Evolutionary conservation across 139 green algal species (phyloP).

Genomic region (Picochlorum sp.): DNA sequence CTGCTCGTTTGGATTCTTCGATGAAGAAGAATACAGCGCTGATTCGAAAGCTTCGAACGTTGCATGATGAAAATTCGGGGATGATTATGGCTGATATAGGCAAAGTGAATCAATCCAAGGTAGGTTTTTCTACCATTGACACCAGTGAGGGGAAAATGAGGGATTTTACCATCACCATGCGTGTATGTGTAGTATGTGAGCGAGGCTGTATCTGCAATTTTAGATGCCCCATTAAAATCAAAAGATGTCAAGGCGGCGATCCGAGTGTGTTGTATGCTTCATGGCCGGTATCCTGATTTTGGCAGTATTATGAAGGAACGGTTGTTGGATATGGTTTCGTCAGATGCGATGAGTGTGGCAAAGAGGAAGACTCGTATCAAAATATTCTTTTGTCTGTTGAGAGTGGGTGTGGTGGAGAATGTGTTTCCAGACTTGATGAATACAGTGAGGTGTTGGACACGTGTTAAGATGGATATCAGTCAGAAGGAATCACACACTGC

Average conservation of each 20-base stretch:
- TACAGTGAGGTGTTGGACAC: background rate
- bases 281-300: conserved; percentile 80
- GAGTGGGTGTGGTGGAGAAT: too few relatives aligned
- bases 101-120: conserved; percentile 75
- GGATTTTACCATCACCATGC: background rate
- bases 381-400: too few relatives aligned
- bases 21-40: conserved; percentile 88
- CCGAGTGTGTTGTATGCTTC: conserved; percentile 67
- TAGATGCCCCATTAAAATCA: conserved; percentile 70
- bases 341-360: conserved; percentile 20
- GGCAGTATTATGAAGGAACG: conserved; percentile 9
- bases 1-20: conserved; percentile 59
- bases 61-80: conserved; percentile 57
- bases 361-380: background rate
- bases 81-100: conserved; percentile 61
- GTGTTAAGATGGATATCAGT: background rate
- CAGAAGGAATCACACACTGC: background rate
- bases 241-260: conserved; percentile 73
- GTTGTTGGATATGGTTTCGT: background rate
- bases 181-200: conserved; percentile 72
- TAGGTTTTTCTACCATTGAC: background rate
- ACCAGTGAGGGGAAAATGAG: too few relatives aligned
- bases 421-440: too few relatives aligned
- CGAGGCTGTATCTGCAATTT: conserved; percentile 75
- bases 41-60: conserved; percentile 68